Evolutionary conservation across 805 yeast genomes (phyloP), one percentile per base, ranked within the genome.

Genomic region (Candida tammaniensis): DNA sequence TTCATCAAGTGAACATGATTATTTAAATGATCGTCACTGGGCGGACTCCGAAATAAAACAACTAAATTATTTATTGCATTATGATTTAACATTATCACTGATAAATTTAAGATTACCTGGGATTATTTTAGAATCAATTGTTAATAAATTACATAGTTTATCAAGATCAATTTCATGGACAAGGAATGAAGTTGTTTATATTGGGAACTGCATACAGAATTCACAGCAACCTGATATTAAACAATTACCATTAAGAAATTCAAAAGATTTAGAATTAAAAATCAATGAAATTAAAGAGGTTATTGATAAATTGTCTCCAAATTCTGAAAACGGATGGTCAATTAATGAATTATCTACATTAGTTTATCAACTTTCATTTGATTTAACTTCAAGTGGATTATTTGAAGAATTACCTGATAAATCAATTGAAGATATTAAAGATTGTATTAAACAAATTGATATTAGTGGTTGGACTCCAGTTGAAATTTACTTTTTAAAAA

Each of bases 371-470:
- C 15, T 37, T 12, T 13, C 19, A 12, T 27, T 33, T 27, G 51
- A 45, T 30, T 24, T 45, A 24, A 43, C 53, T 4, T 23, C 31
- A 5, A 19, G 40, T 6, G 40, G 44, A 1, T 31, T 47, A 14
- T 24, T 33, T 11, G 44, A 47, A 24, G 39, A 35, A 15, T 33
- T 49, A 13, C 47, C 51, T 7, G 37, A 36, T 19, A 40, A 29
- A 17, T 10, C 33, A 3, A 27, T 40, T 11, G 43, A 45, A 14
- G 50, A 43, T 12, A 31, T 47, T 4, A 3, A 18, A 15, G 9
- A 21, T 11, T 24, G 28, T 23, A 20, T 39, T 23, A 31, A 22
- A 4, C 24, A 31, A 15, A 27, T 36, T 7, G 13, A 15, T 10
- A 5, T 14, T 9, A 24, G 18, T 3, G n/a, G n/a, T n/a, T 35